Conservation (phyloP, 305 asterid genomes). For the Fraxinus paxiana region DNA sequence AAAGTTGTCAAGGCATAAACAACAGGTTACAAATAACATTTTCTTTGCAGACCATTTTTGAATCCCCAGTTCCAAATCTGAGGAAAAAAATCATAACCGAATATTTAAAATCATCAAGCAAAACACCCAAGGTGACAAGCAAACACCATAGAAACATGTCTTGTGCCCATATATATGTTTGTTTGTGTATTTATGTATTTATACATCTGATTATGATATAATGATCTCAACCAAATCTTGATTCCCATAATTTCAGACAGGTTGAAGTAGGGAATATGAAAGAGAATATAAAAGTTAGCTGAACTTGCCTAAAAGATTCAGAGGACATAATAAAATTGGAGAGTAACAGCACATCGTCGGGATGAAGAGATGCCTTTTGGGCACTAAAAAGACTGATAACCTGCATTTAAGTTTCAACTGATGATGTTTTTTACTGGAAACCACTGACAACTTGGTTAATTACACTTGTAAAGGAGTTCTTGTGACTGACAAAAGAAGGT, state of each 20-base stretch:
- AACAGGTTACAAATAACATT: background rate
- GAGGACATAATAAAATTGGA: slow-evolving; percentile 90
- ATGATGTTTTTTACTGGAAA: slow-evolving; percentile 19
- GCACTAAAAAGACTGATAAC: slow-evolving; percentile 93
- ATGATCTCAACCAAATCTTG: background rate
- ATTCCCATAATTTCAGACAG: background rate
- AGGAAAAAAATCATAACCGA: background rate
- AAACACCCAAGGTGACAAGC: background rate
- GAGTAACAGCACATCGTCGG: slow-evolving; percentile 87
- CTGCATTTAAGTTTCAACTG: slow-evolving; percentile 49
- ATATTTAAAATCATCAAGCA: background rate
- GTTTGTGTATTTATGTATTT: background rate
- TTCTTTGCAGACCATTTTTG: background rate
- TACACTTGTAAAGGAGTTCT: background rate
- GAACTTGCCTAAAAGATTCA: slow-evolving; percentile 81
- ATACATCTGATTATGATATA: slow-evolving; percentile 19
- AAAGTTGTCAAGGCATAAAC: background rate
- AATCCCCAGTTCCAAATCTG: background rate
- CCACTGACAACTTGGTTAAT: slow-evolving; percentile 13
- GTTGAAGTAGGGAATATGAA: slow-evolving; percentile 13
- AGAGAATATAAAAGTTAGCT: background rate
- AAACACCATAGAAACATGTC: background rate
- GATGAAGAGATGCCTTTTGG: slow-evolving; percentile 86
- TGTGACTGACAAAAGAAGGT: background rate
- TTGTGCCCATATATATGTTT: background rate